Percentiles rank a stretch among this genome's conserved stretches.
Conservation (phyloP, 495 filamentous ascomycete genomes). For the Tuber borchii region DNA sequence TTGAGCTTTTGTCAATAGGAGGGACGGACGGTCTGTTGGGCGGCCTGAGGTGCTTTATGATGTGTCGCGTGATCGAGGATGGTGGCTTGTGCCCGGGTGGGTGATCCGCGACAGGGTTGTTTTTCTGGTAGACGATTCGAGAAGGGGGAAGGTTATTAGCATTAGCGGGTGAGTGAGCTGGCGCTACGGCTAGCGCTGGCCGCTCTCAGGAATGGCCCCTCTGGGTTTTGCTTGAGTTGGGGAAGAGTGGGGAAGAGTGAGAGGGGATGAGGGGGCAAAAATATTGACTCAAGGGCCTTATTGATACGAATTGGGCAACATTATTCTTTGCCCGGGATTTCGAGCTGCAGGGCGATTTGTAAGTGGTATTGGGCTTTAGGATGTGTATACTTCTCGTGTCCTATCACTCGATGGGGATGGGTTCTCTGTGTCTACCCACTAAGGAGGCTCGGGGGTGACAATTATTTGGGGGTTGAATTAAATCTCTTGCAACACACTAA, state of each 20-base stretch:
- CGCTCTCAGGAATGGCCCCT: not conserved
- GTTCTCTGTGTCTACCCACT: not conserved
- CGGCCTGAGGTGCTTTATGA: not conserved
- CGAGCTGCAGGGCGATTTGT: not conserved
- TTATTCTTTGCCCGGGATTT: not conserved
- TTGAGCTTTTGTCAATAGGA: not conserved
- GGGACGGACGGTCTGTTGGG: not conserved
- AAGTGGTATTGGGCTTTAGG: not conserved
- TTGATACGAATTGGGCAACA: not conserved
- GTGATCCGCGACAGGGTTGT: not conserved
- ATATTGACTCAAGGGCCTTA: too few species aligned
- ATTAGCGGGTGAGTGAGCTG: not conserved
- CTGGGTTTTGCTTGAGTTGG: not conserved
- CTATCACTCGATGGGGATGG: not conserved
- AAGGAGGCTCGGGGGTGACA: not conserved
- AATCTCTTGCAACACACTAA: not conserved
- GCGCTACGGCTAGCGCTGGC: not conserved
- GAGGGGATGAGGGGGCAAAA: not conserved
- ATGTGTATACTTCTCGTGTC: not conserved
- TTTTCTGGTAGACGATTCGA: not conserved
- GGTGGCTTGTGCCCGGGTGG: not conserved
- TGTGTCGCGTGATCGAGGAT: not conserved
- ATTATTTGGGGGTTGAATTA: not conserved
- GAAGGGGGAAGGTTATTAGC: too few species aligned
- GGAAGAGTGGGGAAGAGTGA: not conserved